These are phyloP conservation scores for Huntiella moniliformis DNA, from an alignment of 2,329 filamentous ascomycete genomes.

Conservation along the genomic window DNA sequence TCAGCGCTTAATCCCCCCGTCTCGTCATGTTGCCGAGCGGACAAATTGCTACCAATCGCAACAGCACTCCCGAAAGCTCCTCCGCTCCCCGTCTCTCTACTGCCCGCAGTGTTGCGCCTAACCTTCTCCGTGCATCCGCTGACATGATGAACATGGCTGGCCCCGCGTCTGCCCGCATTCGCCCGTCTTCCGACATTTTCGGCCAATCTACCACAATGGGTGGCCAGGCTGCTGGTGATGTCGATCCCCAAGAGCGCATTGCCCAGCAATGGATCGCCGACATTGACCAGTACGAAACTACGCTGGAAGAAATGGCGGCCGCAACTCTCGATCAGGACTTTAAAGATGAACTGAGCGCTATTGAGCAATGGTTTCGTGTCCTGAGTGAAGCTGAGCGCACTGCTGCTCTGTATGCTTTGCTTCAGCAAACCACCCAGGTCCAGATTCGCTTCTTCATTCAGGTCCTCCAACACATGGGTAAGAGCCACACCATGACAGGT, in stretches of 20 bases:
- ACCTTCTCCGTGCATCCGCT: constrained; percentile 83
- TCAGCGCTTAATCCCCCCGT: background rate
- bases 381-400: constrained; percentile 92
- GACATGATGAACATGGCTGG: constrained; percentile 74
- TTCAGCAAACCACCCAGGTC: constrained; percentile 97
- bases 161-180: constrained; percentile 56
- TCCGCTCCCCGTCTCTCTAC: constrained; percentile 67
- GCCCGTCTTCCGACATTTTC: constrained; percentile 89
- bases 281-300: constrained; percentile 98
- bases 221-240: constrained; percentile 48
- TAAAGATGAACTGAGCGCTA: constrained; percentile 96
- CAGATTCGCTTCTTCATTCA: constrained; percentile 99
- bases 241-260: constrained; percentile 75
- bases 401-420: constrained; percentile 78
- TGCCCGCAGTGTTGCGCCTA: constrained; percentile 57
- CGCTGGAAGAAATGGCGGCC: constrained; percentile 94
- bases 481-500: constrained; percentile 92
- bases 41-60: constrained; percentile 63
- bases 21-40: constrained; percentile 42
- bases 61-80: constrained; percentile 89
- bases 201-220: constrained; percentile 49
- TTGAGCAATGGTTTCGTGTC: constrained; percentile 98
- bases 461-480: constrained; percentile 96
- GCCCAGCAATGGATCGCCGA: constrained; percentile 98
- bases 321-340: constrained; percentile 98